These are phyloP conservation scores for Oryza glumipatula DNA, from an alignment of 176 grass and related monocot genomes.

Conservation along the genomic window DNA sequence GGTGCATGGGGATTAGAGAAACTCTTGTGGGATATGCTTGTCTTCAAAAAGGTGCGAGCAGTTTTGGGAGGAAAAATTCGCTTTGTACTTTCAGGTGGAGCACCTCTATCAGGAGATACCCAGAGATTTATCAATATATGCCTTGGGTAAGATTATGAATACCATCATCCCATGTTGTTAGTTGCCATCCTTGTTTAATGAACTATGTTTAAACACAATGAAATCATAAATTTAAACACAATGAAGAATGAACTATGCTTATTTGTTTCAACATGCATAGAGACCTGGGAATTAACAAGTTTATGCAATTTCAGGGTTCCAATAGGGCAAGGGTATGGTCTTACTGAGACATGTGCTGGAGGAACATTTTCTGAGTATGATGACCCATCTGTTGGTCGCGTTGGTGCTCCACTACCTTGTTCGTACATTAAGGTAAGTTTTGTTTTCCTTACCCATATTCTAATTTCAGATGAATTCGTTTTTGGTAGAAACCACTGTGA, in stretches of 20 bases:
- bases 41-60: conserved; percentile 82
- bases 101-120: conserved; percentile 86
- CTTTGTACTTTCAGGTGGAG: conserved; percentile 87
- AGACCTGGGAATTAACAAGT: conserved; percentile 21
- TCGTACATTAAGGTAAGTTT: conserved; percentile 81
- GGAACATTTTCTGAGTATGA: conserved; percentile 95
- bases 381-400: conserved; percentile 89
- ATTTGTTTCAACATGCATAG: conserved; percentile 12
- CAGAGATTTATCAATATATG: conserved; percentile 99
- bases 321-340: conserved; percentile 96
- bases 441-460: background rate
- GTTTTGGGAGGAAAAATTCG: conserved; percentile 87
- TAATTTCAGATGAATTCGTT: conserved; percentile 5
- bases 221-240: background rate
- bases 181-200: background rate
- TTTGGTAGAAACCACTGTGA: background rate
- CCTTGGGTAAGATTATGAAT: conserved; percentile 69
- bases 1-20: conserved; percentile 93
- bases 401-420: conserved; percentile 87
- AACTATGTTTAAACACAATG: background rate
- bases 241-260: conserved; percentile 10
- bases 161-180: conserved; percentile 31
- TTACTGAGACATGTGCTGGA: conserved; percentile 95
- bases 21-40: conserved; percentile 79
- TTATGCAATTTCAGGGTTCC: conserved; percentile 79